Percentiles rank a stretch among this genome's conserved stretches.
phyloP scores from a whole-genome alignment of 495 filamentous ascomycete genomes.

The Daldinia caldariorum region DNA sequence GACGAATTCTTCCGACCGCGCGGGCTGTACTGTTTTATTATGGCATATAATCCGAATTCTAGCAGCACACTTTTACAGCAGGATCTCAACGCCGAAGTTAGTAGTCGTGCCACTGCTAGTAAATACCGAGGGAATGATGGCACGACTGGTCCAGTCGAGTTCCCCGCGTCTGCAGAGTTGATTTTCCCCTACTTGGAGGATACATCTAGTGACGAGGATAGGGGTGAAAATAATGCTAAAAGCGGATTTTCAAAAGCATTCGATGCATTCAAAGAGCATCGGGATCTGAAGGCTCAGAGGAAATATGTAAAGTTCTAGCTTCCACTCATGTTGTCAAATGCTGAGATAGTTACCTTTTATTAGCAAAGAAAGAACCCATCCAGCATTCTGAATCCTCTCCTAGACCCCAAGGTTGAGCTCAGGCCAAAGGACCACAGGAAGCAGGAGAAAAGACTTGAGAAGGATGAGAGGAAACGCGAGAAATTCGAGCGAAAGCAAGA shows the following conservation, averaged over 20 bases:
- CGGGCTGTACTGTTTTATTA: constrained; percentile 67
- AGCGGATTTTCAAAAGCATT: constrained; percentile 10
- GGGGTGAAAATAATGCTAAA: constrained; percentile 37
- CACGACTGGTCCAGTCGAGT: constrained; percentile 39
- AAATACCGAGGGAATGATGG: constrained; percentile 40
- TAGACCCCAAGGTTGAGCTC: constrained; percentile 33
- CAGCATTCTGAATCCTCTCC: constrained; percentile 17
- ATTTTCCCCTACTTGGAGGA: constrained; percentile 43
- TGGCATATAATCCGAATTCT: constrained; percentile 59
- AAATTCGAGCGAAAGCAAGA: constrained; percentile 27
- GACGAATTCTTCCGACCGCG: constrained; percentile 66
- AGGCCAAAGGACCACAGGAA: constrained; percentile 28
- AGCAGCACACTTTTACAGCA: constrained; percentile 22
- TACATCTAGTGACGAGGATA: constrained; percentile 17
- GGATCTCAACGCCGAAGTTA: constrained; percentile 19
- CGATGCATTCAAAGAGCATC: constrained; percentile 15
- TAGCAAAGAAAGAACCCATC: constrained; percentile 28
- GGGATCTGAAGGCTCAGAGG: constrained; percentile 29
- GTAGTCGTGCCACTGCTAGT: not conserved
- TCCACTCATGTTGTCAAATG: too few relatives aligned
- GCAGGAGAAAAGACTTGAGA: constrained; percentile 20
- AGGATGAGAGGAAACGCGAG: constrained; percentile 25
- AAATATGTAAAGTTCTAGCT: constrained; percentile 29
- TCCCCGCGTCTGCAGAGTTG: constrained; percentile 43
- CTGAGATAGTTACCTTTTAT: not conserved